Percentiles rank a stretch among this genome's conserved stretches.
phyloP scores from a whole-genome alignment of 768 basidiomycete genomes.

The Tylopilus sp. region DNA sequence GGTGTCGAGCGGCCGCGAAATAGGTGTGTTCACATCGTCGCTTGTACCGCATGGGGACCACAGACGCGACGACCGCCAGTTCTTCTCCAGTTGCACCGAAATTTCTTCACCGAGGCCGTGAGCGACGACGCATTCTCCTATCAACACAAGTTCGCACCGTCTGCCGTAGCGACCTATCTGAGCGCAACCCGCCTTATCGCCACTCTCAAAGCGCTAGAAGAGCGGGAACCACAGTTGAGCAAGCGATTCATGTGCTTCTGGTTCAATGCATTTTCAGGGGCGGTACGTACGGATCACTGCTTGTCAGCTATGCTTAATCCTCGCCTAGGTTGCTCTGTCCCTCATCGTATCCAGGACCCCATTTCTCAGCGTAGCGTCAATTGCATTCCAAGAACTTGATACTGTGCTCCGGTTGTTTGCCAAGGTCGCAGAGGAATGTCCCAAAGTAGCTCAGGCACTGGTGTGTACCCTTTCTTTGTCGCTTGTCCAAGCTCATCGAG shows the following conservation, averaged over 20 bases:
- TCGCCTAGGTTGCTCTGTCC: slow-evolving; percentile 55
- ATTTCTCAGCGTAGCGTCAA: slow-evolving; percentile 51
- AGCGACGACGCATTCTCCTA: slow-evolving; percentile 54
- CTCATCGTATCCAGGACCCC: slow-evolving; percentile 64
- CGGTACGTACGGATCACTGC: slow-evolving; percentile 41
- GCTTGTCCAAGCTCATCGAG: slow-evolving; percentile 6
- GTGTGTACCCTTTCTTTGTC: slow-evolving; percentile 33
- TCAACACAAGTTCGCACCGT: slow-evolving; percentile 61
- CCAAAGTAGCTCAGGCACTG: slow-evolving; percentile 57
- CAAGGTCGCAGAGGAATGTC: slow-evolving; percentile 54
- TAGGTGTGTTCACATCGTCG: slow-evolving; percentile 41
- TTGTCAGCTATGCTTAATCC: not conserved
- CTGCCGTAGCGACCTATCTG: slow-evolving; percentile 66
- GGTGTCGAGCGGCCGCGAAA: slow-evolving; percentile 58
- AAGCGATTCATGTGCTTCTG: slow-evolving; percentile 69
- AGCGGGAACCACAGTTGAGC: slow-evolving; percentile 57
- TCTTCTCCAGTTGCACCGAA: slow-evolving; percentile 63
- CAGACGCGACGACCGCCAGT: slow-evolving; percentile 36
- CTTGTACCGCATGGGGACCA: slow-evolving; percentile 1
- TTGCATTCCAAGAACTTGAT: slow-evolving; percentile 61
- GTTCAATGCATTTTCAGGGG: slow-evolving; percentile 72
- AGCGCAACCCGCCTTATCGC: slow-evolving; percentile 56
- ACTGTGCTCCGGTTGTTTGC: slow-evolving; percentile 54
- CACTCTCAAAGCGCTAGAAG: slow-evolving; percentile 52
- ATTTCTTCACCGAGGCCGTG: slow-evolving; percentile 65